These are phyloP conservation scores for Kuraishia floccosa DNA, from an alignment of 805 yeast species.

Conservation along the genomic window DNA sequence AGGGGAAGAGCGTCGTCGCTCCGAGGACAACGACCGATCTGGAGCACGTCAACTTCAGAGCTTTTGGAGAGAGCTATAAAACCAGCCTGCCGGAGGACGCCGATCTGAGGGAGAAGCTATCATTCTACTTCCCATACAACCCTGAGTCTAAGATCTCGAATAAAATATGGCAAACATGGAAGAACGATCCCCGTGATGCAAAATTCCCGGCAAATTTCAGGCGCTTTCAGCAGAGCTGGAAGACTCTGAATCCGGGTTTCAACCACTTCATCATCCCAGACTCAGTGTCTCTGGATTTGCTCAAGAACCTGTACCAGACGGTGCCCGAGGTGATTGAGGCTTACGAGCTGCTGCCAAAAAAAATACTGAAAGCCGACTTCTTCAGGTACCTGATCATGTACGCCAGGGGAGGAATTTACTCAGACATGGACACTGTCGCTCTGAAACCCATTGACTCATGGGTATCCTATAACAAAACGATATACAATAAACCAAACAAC, in stretches of 20 bases:
- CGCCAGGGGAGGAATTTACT: constrained; percentile 89
- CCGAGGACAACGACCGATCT: too few relatives aligned
- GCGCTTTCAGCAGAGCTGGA: constrained; percentile 53
- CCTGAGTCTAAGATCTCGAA: constrained; percentile 55
- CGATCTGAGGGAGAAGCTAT: constrained; percentile 43
- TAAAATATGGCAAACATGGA: constrained; percentile 94
- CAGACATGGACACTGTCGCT: constrained; percentile 80
- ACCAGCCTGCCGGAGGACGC: constrained; percentile 7
- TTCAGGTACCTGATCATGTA: constrained; percentile 78
- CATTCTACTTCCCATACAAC: constrained; percentile 69
- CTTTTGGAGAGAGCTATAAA: too few relatives aligned
- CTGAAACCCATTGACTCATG: constrained; percentile 66
- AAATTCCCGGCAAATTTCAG: constrained; percentile 43
- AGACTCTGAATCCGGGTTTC: constrained; percentile 38
- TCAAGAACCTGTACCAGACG: constrained; percentile 46
- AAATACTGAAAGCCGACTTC: constrained; percentile 85
- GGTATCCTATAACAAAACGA: constrained; percentile 40
- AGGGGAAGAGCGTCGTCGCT: too few relatives aligned
- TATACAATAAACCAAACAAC: constrained; percentile 8
- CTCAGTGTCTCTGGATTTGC: constrained; percentile 34
- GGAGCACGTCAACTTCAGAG: background rate
- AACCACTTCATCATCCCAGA: constrained; percentile 71
- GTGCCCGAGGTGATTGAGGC: constrained; percentile 74
- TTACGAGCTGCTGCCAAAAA: constrained; percentile 64
- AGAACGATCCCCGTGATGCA: constrained; percentile 45